A percentile compares a stretch with the other conserved stretches of the same genome.
Conservation (phyloP, 2,329 filamentous ascomycete species). For the Colletotrichum tanaceti region DNA sequence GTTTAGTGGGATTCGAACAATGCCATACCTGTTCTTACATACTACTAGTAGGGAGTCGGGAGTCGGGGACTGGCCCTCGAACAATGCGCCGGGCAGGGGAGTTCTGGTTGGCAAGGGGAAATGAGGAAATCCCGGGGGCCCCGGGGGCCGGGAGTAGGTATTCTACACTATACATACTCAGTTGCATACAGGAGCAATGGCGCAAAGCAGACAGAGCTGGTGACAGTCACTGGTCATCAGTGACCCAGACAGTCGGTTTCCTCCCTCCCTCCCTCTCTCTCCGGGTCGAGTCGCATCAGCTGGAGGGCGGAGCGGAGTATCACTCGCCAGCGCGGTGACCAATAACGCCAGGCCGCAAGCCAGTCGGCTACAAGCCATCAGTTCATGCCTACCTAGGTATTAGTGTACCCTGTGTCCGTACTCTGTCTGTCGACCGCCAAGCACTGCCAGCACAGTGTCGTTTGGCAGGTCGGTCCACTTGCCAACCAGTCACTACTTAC, state of each 20-base stretch:
- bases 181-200: no score
- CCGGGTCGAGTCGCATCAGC: slow-evolving; percentile 7
- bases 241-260: background rate
- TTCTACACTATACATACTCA: no score
- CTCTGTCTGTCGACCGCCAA: no score
- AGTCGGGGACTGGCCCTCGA: background rate
- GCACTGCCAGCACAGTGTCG: slow-evolving; percentile 23
- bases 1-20: slow-evolving; percentile 18
- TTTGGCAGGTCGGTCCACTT: slow-evolving; percentile 28
- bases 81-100: background rate
- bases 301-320: slow-evolving; percentile 13
- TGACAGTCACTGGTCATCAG: background rate
- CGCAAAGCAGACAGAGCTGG: no score
- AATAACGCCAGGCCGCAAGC: background rate
- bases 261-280: no score
- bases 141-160: background rate
- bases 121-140: background rate
- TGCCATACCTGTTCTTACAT: no score
- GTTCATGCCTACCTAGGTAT: no score
- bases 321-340: slow-evolving; percentile 4
- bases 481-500: no score
- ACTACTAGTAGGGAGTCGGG: slow-evolving; percentile 2
- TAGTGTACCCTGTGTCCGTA: no score
- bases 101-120: background rate
- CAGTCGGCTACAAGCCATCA: background rate